Base-by-base conservation (phyloP, 768 basidiomycete species). In the Mycena latifolia region DNA sequence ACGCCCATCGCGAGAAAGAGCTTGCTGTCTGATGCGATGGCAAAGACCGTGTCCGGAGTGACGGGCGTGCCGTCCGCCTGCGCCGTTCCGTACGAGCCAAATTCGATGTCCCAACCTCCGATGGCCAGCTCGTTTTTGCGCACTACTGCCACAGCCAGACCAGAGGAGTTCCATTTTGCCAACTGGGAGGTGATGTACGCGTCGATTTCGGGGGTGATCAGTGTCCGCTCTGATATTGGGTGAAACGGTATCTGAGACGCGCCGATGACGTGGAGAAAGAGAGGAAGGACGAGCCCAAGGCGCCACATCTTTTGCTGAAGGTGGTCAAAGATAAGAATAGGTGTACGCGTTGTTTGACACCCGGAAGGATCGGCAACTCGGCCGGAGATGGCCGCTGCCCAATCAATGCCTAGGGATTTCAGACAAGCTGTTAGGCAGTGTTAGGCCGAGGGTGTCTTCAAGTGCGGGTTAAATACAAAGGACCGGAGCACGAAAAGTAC, bases 21-120 rank as follows among this genome's bases (percentile, higher is more conserved):
- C 66, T 83, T 83, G 75, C 77, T 79, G 71, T 83, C 81, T 0
- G 81, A 83, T 18, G 82, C 82, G 61, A 84, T 82, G 7, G 80
- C 80, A 59, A 82, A 83, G 6, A 84, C 59, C 1, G 83, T 80
- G 61, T 83, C 81, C 0, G 82, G 81, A 1, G 80, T 82, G 10
- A 83, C 72, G 11, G 78, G 79, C 0, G 77, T 60, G 2, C 77
- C 78, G 28, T 78, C 75, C 0, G 66, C 77, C 5, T 75, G 68
- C 9, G 81, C 81, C n/a, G 72, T 64, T 0, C 83, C 82, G 64
- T 79, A 82, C 1, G 77, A 77, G 0, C 77, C 78, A 53, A 79
- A 82, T 65, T 83, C 81, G 33, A 76, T 74, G 1, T 73, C 66
- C 79, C 81, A 84, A 2, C 22, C 17, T 5, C 43, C 75, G 2